These are phyloP conservation scores for Talaromyces wortmannii DNA, from an alignment of 495 filamentous ascomycete genomes.

Conservation along the genomic window DNA sequence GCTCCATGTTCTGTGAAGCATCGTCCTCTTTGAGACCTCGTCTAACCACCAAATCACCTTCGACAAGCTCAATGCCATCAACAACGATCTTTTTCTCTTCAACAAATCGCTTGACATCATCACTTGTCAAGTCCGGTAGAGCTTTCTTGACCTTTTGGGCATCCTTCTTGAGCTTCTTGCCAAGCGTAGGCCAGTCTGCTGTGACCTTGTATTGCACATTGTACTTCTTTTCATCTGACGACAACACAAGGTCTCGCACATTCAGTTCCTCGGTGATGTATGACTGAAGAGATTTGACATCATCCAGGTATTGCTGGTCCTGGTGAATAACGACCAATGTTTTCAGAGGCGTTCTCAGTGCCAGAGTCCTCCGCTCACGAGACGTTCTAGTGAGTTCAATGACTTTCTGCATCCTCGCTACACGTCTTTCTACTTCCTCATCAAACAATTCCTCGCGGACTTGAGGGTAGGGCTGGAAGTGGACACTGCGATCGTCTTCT, in stretches of 20 bases:
- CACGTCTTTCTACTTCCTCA: constrained; percentile 74
- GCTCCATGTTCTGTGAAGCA: constrained; percentile 64
- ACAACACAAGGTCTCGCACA: constrained; percentile 74
- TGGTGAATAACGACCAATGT: constrained; percentile 84
- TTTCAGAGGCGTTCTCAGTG: constrained; percentile 85
- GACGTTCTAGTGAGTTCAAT: constrained; percentile 85
- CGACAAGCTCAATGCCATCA: constrained; percentile 72
- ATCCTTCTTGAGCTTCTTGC: constrained; percentile 96
- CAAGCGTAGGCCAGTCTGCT: constrained; percentile 89
- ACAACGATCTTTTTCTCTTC: constrained; percentile 64
- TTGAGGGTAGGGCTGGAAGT: constrained; percentile 87
- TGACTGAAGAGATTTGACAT: constrained; percentile 72
- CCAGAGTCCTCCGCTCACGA: constrained; percentile 76
- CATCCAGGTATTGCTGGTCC: constrained; percentile 74
- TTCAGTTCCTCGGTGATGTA: constrained; percentile 93
- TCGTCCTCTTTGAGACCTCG: constrained; percentile 64
- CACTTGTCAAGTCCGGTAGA: constrained; percentile 68
- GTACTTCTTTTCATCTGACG: constrained; percentile 82
- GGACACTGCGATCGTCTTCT: constrained; percentile 75
- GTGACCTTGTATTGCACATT: constrained; percentile 81
- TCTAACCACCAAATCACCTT: constrained; percentile 79
- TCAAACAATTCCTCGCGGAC: constrained; percentile 86
- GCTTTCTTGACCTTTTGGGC: constrained; percentile 85
- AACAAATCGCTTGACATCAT: constrained; percentile 71
- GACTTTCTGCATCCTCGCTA: constrained; percentile 88